Evolutionary conservation across 768 basidiomycete genomes (phyloP), one percentile per base, ranked within the genome.

Genomic region (Auricularia cornea): DNA sequence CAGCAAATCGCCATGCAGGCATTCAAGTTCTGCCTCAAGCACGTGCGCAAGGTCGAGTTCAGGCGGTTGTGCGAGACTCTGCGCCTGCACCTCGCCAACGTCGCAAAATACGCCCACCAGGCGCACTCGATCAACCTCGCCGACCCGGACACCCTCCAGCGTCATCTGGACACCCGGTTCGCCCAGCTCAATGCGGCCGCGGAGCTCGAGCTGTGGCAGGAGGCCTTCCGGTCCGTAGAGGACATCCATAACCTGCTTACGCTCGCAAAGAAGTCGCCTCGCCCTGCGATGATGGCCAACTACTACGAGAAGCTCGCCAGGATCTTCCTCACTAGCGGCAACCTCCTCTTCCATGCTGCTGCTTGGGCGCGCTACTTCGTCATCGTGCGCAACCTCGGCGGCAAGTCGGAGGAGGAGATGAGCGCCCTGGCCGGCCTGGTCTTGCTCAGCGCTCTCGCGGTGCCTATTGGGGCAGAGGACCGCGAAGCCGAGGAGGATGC

Each of bases 121-220:
- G 83, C 89, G 2, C 93, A 97, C 73, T 83, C 93, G 2, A 94
- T 99, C 81, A 97, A 97, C 77, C 86, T 98, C 41, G 88, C 92
- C 63, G 96, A 98, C 72, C 83, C 94, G 14, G 96, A 98, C 69
- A 96, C 89, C 8, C 87, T 98, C 59, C 90, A 96, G 71, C 92
- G 92, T 69, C 92, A 97, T 75, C 89, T 98, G 65, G 96, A 98
- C 73, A 95, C 94, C 20, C 92, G 95, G 62, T 98, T 99, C 73
- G 90, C 92, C 30, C 95, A 98, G 78, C 84, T 98, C 66, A 94
- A 94, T 70, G 91, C 94, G 23, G 94, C 94, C 1, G 94, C 98
- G 68, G 94, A 98, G 74, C 87, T 99, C 66, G 96, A 99, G 76
- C 83, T 99, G 30, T 99, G 96, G 96, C 95, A 98, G 71, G 96